Evolutionary conservation across 306 rosid genomes (phyloP).

Genomic region (Sicyos edulis): DNA sequence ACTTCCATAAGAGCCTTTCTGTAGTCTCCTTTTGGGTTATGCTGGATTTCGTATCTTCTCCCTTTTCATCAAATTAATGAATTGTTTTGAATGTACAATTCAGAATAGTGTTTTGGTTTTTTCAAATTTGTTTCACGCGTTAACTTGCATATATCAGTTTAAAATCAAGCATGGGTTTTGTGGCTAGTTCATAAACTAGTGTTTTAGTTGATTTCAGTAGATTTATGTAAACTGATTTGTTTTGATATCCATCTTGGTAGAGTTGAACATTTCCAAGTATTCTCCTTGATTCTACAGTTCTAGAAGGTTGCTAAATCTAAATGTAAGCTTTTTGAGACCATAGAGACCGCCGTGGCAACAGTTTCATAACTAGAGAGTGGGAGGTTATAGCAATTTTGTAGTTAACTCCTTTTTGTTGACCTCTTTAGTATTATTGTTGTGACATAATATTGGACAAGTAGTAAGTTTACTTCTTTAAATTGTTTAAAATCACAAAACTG

Average conservation of each 20-base stretch:
- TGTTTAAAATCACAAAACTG: neutral
- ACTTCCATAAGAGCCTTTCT: neutral
- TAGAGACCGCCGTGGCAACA: neutral
- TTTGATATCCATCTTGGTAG: neutral
- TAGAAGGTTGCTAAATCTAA: neutral
- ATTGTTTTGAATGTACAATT: neutral
- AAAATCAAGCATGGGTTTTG: constrained; percentile 4
- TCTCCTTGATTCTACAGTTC: constrained; percentile 1
- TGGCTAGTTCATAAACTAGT: constrained; percentile 1
- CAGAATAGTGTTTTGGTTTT: neutral
- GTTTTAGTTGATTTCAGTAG: constrained; percentile 1
- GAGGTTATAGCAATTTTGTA: neutral
- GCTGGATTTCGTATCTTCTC: no score
- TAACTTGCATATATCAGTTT: neutral
- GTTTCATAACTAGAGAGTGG: constrained; percentile 3
- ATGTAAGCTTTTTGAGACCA: neutral
- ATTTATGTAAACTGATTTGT: neutral
- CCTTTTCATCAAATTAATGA: no score
- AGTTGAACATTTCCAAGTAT: neutral
- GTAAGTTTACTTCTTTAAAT: neutral
- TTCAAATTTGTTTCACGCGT: neutral
- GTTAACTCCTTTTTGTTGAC: no score
- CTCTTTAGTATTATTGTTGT: neutral
- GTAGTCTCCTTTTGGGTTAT: no score
- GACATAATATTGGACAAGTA: neutral